Conservation (phyloP, 345 rosid genomes). For the Alliaria petiolata region DNA sequence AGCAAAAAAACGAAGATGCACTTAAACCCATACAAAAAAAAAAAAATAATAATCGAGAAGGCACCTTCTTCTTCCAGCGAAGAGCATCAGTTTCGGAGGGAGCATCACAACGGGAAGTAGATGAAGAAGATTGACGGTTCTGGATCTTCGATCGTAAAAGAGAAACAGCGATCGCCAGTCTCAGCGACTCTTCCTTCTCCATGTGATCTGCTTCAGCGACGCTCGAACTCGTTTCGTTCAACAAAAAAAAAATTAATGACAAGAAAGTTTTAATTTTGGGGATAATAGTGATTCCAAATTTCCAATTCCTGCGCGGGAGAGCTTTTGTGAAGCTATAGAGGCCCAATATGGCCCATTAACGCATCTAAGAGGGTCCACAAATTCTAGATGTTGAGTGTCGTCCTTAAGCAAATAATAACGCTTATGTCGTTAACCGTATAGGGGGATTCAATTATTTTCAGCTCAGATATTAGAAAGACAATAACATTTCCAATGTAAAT, state of each 20-base stretch:
- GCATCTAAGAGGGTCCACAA: background rate
- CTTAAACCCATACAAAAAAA: background rate
- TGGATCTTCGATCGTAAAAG: slow-evolving; percentile 69
- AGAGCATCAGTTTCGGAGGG: slow-evolving; percentile 47
- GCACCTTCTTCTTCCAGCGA: slow-evolving; percentile 91
- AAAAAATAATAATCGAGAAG: background rate
- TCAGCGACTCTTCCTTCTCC: slow-evolving; percentile 47
- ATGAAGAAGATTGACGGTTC: slow-evolving; percentile 34
- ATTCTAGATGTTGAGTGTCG: background rate
- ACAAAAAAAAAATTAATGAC: background rate
- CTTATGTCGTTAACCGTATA: no score
- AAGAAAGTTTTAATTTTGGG: background rate
- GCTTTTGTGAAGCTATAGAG: background rate
- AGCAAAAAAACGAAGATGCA: background rate
- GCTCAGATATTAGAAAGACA: background rate
- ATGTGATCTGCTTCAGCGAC: slow-evolving; percentile 10
- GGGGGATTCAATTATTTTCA: no score
- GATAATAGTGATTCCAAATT: background rate
- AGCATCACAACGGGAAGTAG: slow-evolving; percentile 15
- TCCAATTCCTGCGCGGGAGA: slow-evolving; percentile 29
- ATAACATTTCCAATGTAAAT: slow-evolving; percentile 20
- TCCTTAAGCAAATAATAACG: no score
- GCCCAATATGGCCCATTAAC: background rate
- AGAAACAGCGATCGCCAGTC: slow-evolving; percentile 71
- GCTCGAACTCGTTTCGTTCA: slow-evolving; percentile 27